Evolutionary conservation across 257 asterid genomes (phyloP).

Genomic region (Scutellaria minor): DNA sequence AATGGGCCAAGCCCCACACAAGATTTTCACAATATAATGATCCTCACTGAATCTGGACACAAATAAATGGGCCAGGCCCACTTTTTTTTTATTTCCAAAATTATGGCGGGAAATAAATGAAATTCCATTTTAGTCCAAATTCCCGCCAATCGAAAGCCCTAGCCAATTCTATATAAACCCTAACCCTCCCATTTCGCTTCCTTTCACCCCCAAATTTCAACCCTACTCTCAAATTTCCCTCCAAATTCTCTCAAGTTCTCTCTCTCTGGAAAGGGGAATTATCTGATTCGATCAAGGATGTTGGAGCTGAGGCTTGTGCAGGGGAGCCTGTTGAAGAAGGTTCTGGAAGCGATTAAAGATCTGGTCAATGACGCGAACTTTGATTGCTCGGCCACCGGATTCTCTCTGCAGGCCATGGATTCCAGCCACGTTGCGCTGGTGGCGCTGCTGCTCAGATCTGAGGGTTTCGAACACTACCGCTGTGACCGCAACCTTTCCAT

Average conservation of each 20-base stretch:
- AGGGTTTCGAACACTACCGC: slow-evolving; percentile 74
- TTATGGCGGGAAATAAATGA: slow-evolving; percentile 34
- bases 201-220: slow-evolving; percentile 9
- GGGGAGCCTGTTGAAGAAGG: slow-evolving; percentile 68
- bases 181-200: slow-evolving; percentile 20
- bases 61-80: slow-evolving; percentile 13
- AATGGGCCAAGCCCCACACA: neutral
- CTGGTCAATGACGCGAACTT: slow-evolving; percentile 68
- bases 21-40: neutral
- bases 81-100: neutral
- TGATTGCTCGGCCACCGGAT: slow-evolving; percentile 68
- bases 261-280: neutral
- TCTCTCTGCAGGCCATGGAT: slow-evolving; percentile 73
- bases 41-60: neutral
- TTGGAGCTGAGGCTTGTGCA: slow-evolving; percentile 65
- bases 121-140: slow-evolving; percentile 7
- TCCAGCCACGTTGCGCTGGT: slow-evolving; percentile 74
- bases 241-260: neutral
- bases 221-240: slow-evolving; percentile 28
- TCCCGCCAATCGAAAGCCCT: slow-evolving; percentile 44
- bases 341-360: slow-evolving; percentile 59
- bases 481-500: slow-evolving; percentile 68
- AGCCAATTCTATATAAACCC: slow-evolving; percentile 36
- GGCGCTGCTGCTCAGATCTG: slow-evolving; percentile 64
- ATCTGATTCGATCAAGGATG: slow-evolving; percentile 35